These are phyloP conservation scores for Wolfiporia cocos DNA, from an alignment of 1,284 basidiomycete species.

Conservation along the genomic window DNA sequence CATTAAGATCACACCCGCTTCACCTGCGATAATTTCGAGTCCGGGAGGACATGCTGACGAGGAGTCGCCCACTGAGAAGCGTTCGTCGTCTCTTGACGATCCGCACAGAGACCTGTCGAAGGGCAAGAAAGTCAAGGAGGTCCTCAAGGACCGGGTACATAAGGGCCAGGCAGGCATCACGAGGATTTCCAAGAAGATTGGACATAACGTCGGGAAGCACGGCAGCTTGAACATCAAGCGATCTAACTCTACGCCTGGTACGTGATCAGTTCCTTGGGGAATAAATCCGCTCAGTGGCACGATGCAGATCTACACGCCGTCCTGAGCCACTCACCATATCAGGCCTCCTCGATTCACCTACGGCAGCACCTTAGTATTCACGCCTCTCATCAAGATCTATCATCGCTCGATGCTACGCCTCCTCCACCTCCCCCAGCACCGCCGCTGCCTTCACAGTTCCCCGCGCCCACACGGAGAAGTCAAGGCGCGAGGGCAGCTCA, in stretches of 20 bases:
- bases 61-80: slow-evolving; percentile 15
- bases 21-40: slow-evolving; percentile 26
- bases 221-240: slow-evolving; percentile 44
- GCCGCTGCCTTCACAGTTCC: slow-evolving; percentile 23
- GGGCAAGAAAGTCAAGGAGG: slow-evolving; percentile 67
- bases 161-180: slow-evolving; percentile 67
- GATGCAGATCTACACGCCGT: slow-evolving; percentile 59
- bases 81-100: slow-evolving; percentile 20
- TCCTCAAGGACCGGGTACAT: slow-evolving; percentile 66
- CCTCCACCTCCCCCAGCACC: slow-evolving; percentile 36
- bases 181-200: slow-evolving; percentile 72
- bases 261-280: neutral
- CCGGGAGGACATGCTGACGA: slow-evolving; percentile 5
- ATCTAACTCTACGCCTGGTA: slow-evolving; percentile 62
- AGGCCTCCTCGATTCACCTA: slow-evolving; percentile 85
- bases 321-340: slow-evolving; percentile 57
- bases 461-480: slow-evolving; percentile 33
- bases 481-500: slow-evolving; percentile 43
- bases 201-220: slow-evolving; percentile 55
- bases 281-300: neutral
- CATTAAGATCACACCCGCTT: slow-evolving; percentile 43
- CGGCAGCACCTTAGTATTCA: slow-evolving; percentile 54
- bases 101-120: slow-evolving; percentile 19
- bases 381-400: slow-evolving; percentile 24
- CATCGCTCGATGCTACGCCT: slow-evolving; percentile 26